Conservation (phyloP, 345 rosid genomes). For the Arabidopsis arenosa region DNA sequence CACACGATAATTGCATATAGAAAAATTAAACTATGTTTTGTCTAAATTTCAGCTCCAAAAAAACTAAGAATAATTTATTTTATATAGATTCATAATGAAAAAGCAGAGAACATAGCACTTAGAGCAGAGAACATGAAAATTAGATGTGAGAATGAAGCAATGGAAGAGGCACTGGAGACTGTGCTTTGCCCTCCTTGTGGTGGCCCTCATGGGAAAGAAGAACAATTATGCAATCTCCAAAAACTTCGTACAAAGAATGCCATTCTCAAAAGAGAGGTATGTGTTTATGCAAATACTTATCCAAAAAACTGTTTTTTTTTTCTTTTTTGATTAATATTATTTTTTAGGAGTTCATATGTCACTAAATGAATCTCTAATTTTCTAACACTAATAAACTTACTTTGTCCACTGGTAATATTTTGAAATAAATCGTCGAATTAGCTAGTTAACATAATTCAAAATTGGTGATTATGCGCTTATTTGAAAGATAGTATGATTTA, state of each 20-base stretch:
- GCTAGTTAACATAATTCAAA: neutral
- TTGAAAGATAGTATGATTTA: neutral
- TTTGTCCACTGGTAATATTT: neutral
- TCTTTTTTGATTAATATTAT: neutral
- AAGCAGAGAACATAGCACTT: slow-evolving; percentile 56
- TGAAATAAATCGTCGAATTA: neutral
- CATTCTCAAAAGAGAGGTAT: slow-evolving; percentile 59
- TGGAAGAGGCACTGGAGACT: slow-evolving; percentile 61
- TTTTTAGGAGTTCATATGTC: neutral
- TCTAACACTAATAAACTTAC: neutral
- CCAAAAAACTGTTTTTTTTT: neutral
- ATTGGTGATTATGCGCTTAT: neutral
- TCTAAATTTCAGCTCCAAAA: neutral
- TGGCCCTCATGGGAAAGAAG: slow-evolving; percentile 67
- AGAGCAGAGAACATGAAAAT: slow-evolving; percentile 63
- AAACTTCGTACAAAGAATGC: slow-evolving; percentile 55
- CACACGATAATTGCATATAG: neutral
- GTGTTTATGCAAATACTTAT: neutral
- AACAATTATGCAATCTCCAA: slow-evolving; percentile 45
- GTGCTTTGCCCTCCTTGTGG: slow-evolving; percentile 75
- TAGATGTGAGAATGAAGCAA: slow-evolving; percentile 55
- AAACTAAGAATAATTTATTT: slow-evolving; percentile 53
- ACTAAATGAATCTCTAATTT: neutral
- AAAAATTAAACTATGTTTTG: neutral
- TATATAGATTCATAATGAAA: slow-evolving; percentile 58